Conservation (phyloP, 495 filamentous ascomycete genomes). For the Beverwykella pulmonaria region DNA sequence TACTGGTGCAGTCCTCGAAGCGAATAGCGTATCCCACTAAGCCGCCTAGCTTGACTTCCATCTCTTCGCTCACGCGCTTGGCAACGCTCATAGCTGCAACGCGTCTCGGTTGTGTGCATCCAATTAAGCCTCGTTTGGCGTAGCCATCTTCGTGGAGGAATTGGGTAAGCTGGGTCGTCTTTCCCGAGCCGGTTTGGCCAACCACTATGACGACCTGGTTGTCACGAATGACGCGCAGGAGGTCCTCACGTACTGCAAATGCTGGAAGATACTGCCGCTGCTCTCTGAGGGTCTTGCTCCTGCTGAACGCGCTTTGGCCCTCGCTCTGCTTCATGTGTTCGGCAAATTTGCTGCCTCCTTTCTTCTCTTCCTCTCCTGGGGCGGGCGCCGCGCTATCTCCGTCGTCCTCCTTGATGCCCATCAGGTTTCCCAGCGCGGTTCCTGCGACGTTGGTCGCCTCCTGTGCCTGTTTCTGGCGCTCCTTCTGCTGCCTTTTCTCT, state of each 20-base stretch:
- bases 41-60: constrained; percentile 92
- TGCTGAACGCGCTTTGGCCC: constrained; percentile 89
- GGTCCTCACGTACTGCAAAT: constrained; percentile 94
- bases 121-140: constrained; percentile 86
- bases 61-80: constrained; percentile 97
- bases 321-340: constrained; percentile 86
- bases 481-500: constrained; percentile 86
- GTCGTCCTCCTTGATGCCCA: constrained; percentile 94
- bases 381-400: constrained; percentile 82
- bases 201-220: constrained; percentile 97
- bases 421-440: constrained; percentile 88
- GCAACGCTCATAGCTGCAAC: constrained; percentile 99
- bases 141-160: constrained; percentile 93
- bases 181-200: constrained; percentile 95
- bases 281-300: constrained; percentile 86
- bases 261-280: constrained; percentile 94
- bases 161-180: constrained; percentile 95
- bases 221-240: constrained; percentile 91
- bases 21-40: constrained; percentile 96
- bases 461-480: constrained; percentile 92
- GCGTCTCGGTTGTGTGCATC: constrained; percentile 95
- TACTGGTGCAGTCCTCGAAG: constrained; percentile 97
- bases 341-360: constrained; percentile 79
- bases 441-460: constrained; percentile 93
- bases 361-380: constrained; percentile 68